phyloP scores from a whole-genome alignment of 2,329 filamentous ascomycete species.

The Chrysoporthe puriensis region DNA sequence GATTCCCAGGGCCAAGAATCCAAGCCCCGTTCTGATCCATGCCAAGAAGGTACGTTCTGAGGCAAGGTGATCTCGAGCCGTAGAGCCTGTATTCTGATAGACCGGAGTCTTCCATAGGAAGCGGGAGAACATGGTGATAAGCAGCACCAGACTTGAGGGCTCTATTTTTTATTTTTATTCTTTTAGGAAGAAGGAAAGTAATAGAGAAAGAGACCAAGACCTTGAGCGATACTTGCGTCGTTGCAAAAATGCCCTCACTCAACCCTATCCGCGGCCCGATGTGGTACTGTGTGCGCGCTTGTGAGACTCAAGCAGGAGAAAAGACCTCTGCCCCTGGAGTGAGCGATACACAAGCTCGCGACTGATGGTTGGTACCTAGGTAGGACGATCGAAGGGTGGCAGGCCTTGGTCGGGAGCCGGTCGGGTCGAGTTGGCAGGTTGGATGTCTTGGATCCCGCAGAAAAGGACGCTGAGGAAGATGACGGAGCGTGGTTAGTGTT shows the following conservation, averaged over 20 bases:
- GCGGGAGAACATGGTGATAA: conserved; percentile 23
- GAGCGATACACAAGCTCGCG: conserved; percentile 3
- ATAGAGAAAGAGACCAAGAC: neutral
- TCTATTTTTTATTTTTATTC: neutral
- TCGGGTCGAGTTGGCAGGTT: neutral
- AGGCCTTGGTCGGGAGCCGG: neutral
- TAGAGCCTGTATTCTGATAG: conserved; percentile 51
- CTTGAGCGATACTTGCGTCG: neutral
- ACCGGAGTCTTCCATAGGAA: conserved; percentile 32
- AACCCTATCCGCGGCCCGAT: neutral
- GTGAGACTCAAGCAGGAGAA: conserved; percentile 5
- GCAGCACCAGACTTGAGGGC: neutral
- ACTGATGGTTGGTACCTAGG: neutral
- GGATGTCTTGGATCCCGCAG: neutral
- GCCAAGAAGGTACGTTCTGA: conserved; percentile 57
- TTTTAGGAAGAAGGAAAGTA: neutral
- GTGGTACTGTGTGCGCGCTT: neutral
- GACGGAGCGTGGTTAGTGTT: neutral
- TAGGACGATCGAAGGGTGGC: neutral
- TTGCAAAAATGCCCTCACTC: neutral
- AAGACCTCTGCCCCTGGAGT: neutral
- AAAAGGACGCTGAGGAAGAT: neutral
- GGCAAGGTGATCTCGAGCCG: conserved; percentile 57
- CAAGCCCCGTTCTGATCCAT: conserved; percentile 55
- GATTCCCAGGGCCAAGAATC: conserved; percentile 55